These are phyloP conservation scores for Ogataea degrootiae DNA, from an alignment of 805 yeast species.

Conservation along the genomic window DNA sequence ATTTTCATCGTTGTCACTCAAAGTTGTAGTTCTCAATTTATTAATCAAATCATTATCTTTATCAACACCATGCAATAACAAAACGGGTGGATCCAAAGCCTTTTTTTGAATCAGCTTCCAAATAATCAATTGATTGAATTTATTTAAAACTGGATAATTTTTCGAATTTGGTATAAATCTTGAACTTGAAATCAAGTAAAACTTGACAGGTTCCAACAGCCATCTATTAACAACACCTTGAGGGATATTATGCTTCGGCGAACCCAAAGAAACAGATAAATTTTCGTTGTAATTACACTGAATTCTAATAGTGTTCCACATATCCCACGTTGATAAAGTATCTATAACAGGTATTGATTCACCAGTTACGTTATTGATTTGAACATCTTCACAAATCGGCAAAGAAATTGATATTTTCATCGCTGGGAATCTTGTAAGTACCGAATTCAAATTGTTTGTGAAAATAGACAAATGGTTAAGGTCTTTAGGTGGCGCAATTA, in stretches of 20 bases:
- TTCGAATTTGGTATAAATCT: conserved; percentile 56
- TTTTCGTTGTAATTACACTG: conserved; percentile 49
- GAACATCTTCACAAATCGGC: conserved; percentile 44
- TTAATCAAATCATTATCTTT: conserved; percentile 28
- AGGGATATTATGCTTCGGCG: conserved; percentile 59
- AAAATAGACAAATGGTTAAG: conserved; percentile 48
- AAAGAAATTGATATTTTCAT: conserved; percentile 42
- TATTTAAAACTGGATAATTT: conserved; percentile 60
- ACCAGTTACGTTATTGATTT: conserved; percentile 18
- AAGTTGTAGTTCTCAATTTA: conserved; percentile 6
- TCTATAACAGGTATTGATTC: conserved; percentile 30
- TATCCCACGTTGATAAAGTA: conserved; percentile 63
- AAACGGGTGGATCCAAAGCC: conserved; percentile 36
- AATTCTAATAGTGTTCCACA: conserved; percentile 63
- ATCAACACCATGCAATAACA: conserved; percentile 53
- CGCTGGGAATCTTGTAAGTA: conserved; percentile 26
- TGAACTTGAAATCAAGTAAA: conserved; percentile 50
- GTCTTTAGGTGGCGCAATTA: conserved; percentile 63
- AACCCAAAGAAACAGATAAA: conserved; percentile 67
- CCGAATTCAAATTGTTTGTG: conserved; percentile 34
- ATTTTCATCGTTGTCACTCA: conserved; percentile 10
- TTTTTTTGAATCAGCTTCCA: conserved; percentile 38
- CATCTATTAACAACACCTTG: conserved; percentile 50
- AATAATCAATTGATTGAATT: conserved; percentile 47
- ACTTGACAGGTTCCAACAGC: conserved; percentile 63